These are phyloP conservation scores for Trichoderma virens DNA, from an alignment of 495 filamentous ascomycete genomes.

Conservation along the genomic window DNA sequence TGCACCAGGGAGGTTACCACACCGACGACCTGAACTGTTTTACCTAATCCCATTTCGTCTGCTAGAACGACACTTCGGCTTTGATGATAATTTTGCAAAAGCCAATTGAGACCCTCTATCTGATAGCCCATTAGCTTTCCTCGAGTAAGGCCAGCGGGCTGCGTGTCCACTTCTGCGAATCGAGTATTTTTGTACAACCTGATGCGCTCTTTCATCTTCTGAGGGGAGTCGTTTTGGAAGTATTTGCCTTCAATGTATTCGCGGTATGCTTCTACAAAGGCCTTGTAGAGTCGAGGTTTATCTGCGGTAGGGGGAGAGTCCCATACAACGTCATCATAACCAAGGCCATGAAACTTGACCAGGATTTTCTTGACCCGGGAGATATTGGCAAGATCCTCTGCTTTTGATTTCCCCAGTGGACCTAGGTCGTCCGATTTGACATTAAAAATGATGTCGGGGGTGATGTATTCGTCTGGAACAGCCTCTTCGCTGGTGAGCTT, in stretches of 20 bases:
- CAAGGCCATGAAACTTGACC: conserved; percentile 92
- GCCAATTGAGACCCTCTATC: conserved; percentile 89
- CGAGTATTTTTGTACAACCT: conserved; percentile 50
- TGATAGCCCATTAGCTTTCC: conserved; percentile 92
- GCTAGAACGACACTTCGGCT: conserved; percentile 87
- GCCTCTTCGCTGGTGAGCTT: conserved; percentile 70
- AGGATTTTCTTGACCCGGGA: conserved; percentile 60
- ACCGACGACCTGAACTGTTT: conserved; percentile 91
- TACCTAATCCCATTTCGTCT: conserved; percentile 98
- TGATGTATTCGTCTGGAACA: conserved; percentile 72
- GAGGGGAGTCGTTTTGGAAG: conserved; percentile 47
- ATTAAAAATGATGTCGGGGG: conserved; percentile 81
- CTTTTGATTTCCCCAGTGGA: conserved; percentile 36
- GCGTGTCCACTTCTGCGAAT: conserved; percentile 62
- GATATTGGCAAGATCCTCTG: conserved; percentile 60
- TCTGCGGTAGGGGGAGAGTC: conserved; percentile 67
- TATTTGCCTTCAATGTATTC: conserved; percentile 75
- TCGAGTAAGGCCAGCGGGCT: conserved; percentile 65
- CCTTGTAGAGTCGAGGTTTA: conserved; percentile 50
- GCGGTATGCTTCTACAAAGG: conserved; percentile 73
- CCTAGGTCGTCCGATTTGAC: conserved; percentile 43
- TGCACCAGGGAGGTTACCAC: conserved; percentile 71
- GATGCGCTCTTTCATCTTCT: conserved; percentile 52
- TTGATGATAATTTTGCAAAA: conserved; percentile 83
- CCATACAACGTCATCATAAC: conserved; percentile 89